phyloP scores from a whole-genome alignment of 2,329 filamentous ascomycete genomes.

The Lasiodiplodia gonubiensis region DNA sequence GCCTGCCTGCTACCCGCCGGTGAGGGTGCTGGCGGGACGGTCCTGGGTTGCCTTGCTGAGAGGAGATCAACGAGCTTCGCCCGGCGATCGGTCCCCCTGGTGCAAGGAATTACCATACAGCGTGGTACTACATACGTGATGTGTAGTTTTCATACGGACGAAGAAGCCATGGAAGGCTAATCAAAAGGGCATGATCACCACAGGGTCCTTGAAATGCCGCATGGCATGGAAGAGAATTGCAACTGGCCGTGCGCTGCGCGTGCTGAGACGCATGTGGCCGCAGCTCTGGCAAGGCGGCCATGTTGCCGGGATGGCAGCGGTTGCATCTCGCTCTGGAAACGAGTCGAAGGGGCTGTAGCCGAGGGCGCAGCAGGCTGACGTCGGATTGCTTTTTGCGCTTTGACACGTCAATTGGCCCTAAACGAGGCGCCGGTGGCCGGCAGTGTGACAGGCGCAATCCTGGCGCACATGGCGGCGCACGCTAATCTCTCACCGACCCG shows the following conservation, averaged over 20 bases:
- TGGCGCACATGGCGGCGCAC: constrained; percentile 26
- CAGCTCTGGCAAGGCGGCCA: constrained; percentile 12
- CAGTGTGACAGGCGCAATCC: constrained; percentile 27
- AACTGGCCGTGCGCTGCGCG: constrained; percentile 20
- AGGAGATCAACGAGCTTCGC: constrained; percentile 12
- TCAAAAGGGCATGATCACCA: constrained; percentile 13
- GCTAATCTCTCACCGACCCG: constrained; percentile 30
- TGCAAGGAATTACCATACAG: constrained; percentile 16
- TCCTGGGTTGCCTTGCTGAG: not conserved
- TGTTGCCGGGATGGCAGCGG: constrained; percentile 4
- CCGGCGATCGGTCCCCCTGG: constrained; percentile 13
- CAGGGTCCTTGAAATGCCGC: constrained; percentile 24
- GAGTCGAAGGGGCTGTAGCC: constrained; percentile 16
- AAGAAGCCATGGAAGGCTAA: constrained; percentile 5
- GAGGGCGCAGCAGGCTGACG: constrained; percentile 23
- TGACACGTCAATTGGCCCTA: constrained; percentile 29
- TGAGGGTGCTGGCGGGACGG: not conserved
- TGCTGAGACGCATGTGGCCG: constrained; percentile 28
- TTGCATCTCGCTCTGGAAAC: constrained; percentile 5
- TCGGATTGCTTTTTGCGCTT: constrained; percentile 26
- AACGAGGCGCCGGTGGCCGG: constrained; percentile 15
- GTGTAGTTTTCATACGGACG: constrained; percentile 14
- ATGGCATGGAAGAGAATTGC: constrained; percentile 21
- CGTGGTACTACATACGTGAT: not conserved
- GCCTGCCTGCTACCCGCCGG: not conserved